Evolutionary conservation across 1,284 basidiomycete genomes (phyloP).

Genomic region (Heterobasidion parviporum): DNA sequence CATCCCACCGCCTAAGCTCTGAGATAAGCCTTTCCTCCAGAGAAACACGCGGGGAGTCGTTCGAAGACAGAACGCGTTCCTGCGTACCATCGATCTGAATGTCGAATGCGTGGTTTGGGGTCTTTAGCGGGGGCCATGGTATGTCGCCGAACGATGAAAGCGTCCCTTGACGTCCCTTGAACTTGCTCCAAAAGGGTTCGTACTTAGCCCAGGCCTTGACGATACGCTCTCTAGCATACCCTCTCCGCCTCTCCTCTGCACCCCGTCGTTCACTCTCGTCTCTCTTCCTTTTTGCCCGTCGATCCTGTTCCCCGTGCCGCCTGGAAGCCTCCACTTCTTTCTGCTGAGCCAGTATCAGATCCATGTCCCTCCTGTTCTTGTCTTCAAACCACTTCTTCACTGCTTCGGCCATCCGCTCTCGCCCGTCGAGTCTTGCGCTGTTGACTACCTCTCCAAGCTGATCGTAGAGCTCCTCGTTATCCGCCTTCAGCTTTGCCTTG

Average conservation of each 20-base stretch:
- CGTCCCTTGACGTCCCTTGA: slow-evolving; percentile 25
- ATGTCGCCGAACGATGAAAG: slow-evolving; percentile 47
- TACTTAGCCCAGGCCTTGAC: slow-evolving; percentile 50
- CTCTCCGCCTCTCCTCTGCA: too few species aligned
- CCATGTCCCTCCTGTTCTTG: not conserved
- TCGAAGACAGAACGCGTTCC: slow-evolving; percentile 50
- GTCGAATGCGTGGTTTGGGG: slow-evolving; percentile 34
- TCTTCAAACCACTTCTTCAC: too few species aligned
- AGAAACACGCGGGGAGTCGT: slow-evolving; percentile 34
- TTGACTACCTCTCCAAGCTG: too few species aligned
- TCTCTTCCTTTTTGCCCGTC: slow-evolving; percentile 29
- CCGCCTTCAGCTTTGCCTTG: not conserved
- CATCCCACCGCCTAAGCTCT: too few species aligned
- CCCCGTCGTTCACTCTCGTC: slow-evolving; percentile 17
- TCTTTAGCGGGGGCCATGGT: slow-evolving; percentile 55
- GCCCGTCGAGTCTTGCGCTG: too few species aligned
- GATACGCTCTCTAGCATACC: slow-evolving; percentile 8
- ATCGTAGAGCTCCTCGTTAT: not conserved
- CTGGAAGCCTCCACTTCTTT: not conserved
- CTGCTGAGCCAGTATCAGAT: not conserved
- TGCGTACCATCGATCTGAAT: slow-evolving; percentile 41
- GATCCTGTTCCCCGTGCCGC: not conserved
- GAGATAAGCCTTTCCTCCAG: too few species aligned
- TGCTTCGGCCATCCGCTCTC: too few species aligned
- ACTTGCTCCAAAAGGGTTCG: slow-evolving; percentile 49